Base-by-base conservation (phyloP, 192 early-diverging fungal genomes). In the Cladochytrium replicatum region DNA sequence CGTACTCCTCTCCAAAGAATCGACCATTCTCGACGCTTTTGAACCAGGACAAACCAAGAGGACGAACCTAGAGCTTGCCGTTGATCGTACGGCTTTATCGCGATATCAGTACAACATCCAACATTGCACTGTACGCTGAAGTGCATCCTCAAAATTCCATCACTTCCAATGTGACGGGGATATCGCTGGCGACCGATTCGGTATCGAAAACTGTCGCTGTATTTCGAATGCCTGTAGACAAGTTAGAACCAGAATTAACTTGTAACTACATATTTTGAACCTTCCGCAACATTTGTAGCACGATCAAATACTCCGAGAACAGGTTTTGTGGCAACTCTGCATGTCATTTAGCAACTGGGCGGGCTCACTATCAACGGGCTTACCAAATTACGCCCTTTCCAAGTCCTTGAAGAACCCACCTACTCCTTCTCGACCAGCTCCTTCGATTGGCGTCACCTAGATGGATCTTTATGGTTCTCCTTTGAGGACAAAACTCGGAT, bases 261-360 rank as follows among this genome's bases (percentile, higher is more conserved):
- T n/a, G n/a, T n/a, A 17, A 8, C 8, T 30, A 17, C 46, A 11
- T 26, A 23, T 32, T 0, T 11, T 60, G 27, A 25, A 66, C 84
- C 88, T 69, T 88, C 86, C 23, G 87, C 85, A 2, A 99, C 89
- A 63, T 91, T 92, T 4, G 86, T 88, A 0, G 92, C 88, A 24
- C 95, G 72, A 52, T 99, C 96, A 62, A 96, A 84, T 21, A 96
- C 85, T 13, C 96, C 96, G 3, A 93, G 87, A 6, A 92, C 72
- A 1, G 96, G 96, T 60, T 99, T 99, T 8, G 92, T 92, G 2
- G 96, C 86, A 4, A 80, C 83, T 4, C 81, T 83, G 56, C 11
- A 34, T 22, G n/a, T n/a, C n/a, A n/a, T n/a, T n/a, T n/a, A n/a
- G n/a, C n/a, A n/a, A n/a, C n/a, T n/a, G n/a, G n/a, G n/a, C n/a